These are phyloP conservation scores for Pseudoneurospora amorphoporcata DNA, from an alignment of 495 filamentous ascomycete species.

Conservation along the genomic window DNA sequence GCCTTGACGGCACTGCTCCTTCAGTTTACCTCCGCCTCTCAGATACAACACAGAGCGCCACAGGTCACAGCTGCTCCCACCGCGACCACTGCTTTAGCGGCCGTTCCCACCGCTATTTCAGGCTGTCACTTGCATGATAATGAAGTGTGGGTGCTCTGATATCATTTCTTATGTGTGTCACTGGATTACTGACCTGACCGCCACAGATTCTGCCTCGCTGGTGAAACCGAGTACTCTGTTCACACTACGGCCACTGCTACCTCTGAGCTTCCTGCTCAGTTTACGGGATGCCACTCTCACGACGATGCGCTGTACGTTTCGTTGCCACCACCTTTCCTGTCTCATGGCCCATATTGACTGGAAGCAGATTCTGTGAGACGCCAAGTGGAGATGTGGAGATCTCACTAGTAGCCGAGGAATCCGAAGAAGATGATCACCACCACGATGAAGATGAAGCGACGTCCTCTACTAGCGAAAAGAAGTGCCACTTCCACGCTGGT, in stretches of 20 bases:
- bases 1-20: slow-evolving; percentile 5
- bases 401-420: slow-evolving; percentile 1
- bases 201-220: slow-evolving; percentile 10
- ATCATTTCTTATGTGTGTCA: neutral
- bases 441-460: neutral
- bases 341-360: neutral
- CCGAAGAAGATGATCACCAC: slow-evolving; percentile 15
- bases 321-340: neutral
- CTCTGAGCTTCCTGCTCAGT: slow-evolving; percentile 6
- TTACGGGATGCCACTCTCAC: slow-evolving; percentile 5
- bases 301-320: slow-evolving; percentile 7
- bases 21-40: slow-evolving; percentile 1
- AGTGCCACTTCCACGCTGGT: slow-evolving; percentile 58
- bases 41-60: slow-evolving; percentile 5
- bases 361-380: slow-evolving; percentile 29
- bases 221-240: slow-evolving; percentile 5
- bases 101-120: slow-evolving; percentile 11
- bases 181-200: neutral
- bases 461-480: slow-evolving; percentile 11
- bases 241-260: slow-evolving; percentile 6
- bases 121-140: slow-evolving; percentile 7
- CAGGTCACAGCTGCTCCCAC: slow-evolving; percentile 3
- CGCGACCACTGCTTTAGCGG: neutral
- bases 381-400: slow-evolving; percentile 29
- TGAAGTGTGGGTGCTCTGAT: neutral